Base-by-base conservation (phyloP, 1,284 basidiomycete genomes). In the Irpex sp. region DNA sequence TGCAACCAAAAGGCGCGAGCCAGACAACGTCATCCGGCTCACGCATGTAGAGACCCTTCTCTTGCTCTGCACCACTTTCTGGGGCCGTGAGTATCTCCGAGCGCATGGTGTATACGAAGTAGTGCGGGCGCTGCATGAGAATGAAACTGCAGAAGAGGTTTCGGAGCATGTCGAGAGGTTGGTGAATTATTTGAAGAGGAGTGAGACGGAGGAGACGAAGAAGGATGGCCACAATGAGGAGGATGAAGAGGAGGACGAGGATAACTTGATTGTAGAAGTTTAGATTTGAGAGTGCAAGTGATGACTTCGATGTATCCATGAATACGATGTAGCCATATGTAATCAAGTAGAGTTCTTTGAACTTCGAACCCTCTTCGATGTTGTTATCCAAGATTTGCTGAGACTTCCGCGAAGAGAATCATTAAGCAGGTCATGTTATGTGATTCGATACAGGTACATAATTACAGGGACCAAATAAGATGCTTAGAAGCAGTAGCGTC, bases 1-100 rank as follows among this genome's bases (percentile, higher is more conserved):
- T 0, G 82, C 88, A 0, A 88, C 88, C 17, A 98, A 98, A 77
- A 85, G 81, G 65, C 87, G 96, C 48, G 97, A 99, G 73, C 75
- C 81, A 4, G 96, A 99, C 71, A 71, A 86, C 0, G 86, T 84
- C 1, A 82, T 98, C 49, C 87, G 97, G 0, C 80, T 94, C 58
- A 95, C 89, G 63, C 91, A 94, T 68, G 80, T 98, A 11, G 97
- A 99, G 77, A 92, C 93, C 0, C 79, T 99, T 11, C 82, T 98
- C 0, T 78, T 99, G 44, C 81, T 99, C 0, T 94, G 93, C 68
- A 94, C 96, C 3, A 96, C 92, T 0, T 86, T 90, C 47, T 93
- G 91, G 80, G 96, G 94, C 1, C 85, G 97, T 31, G 90, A 97
- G 66, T 86, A 87, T 63, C 79, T 96, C 65, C 84, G 97, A 37